A percentile compares a stretch with the other conserved stretches of the same genome.
phyloP scores from a whole-genome alignment of 768 basidiomycete species.

The Kwoniella shandongensis region DNA sequence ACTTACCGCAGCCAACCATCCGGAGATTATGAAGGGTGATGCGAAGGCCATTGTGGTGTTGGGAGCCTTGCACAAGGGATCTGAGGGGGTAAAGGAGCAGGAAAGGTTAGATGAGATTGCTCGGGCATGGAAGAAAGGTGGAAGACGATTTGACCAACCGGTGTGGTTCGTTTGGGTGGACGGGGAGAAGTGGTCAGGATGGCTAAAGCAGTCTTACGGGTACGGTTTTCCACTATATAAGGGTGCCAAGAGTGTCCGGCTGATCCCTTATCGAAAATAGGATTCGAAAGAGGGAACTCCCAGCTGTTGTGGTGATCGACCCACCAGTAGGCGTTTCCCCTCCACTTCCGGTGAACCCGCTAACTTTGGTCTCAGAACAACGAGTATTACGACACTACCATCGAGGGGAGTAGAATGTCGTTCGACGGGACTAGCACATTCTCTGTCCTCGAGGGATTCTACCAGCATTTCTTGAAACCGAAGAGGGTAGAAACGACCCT shows the following conservation, averaged over 20 bases:
- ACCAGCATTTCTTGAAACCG: conserved; percentile 52
- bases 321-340: conserved; percentile 65
- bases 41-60: conserved; percentile 76
- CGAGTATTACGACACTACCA: conserved; percentile 74
- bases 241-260: conserved; percentile 24
- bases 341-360: background rate
- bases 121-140: conserved; percentile 62
- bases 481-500: conserved; percentile 46
- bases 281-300: conserved; percentile 47
- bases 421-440: conserved; percentile 65
- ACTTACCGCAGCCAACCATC: conserved; percentile 75
- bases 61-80: conserved; percentile 53
- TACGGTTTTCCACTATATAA: conserved; percentile 20
- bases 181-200: conserved; percentile 73
- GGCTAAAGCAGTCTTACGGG: conserved; percentile 91
- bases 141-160: conserved; percentile 49
- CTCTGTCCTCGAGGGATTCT: conserved; percentile 68
- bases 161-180: conserved; percentile 93
- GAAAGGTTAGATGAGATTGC: conserved; percentile 61
- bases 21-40: conserved; percentile 78
- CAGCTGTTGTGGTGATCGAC: conserved; percentile 71
- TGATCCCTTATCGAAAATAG: conserved; percentile 40
- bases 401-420: conserved; percentile 60
- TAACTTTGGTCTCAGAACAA: background rate
- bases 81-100: conserved; percentile 55